phyloP scores from a whole-genome alignment of 106 monocot genomes.

The Platanthera guangdongensis region DNA sequence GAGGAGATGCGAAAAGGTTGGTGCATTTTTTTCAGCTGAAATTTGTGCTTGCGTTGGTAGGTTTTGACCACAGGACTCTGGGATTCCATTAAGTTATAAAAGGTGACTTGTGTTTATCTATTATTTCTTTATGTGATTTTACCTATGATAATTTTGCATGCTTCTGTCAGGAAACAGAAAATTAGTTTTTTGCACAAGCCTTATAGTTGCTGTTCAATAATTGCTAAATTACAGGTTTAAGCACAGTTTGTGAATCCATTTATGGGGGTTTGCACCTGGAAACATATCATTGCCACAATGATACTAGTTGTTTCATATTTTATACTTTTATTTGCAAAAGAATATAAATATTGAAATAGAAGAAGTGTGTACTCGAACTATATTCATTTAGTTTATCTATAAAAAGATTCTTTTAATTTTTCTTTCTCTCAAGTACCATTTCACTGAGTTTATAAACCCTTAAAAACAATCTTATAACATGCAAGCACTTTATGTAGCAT shows the following conservation, averaged over 20 bases:
- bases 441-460: no score
- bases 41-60: background rate
- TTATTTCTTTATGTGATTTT: background rate
- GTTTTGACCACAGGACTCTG: background rate
- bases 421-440: no score
- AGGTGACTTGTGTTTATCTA: background rate
- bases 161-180: background rate
- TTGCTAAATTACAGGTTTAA: background rate
- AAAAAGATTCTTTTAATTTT: no score
- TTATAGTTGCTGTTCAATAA: background rate
- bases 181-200: background rate
- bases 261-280: background rate
- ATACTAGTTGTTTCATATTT: background rate
- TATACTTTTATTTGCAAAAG: background rate
- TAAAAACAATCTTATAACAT: no score
- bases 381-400: background rate
- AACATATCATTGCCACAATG: background rate
- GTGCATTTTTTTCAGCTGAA: background rate
- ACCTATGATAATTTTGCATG: background rate
- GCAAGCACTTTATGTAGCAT: no score
- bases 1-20: slow-evolving; percentile 1
- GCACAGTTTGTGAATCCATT: background rate
- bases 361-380: background rate
- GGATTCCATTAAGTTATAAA: background rate
- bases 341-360: background rate